A percentile compares a stretch with the other conserved stretches of the same genome.
Conservation (phyloP, 805 yeast genomes). For the Aciculoconidium aculeatum region DNA sequence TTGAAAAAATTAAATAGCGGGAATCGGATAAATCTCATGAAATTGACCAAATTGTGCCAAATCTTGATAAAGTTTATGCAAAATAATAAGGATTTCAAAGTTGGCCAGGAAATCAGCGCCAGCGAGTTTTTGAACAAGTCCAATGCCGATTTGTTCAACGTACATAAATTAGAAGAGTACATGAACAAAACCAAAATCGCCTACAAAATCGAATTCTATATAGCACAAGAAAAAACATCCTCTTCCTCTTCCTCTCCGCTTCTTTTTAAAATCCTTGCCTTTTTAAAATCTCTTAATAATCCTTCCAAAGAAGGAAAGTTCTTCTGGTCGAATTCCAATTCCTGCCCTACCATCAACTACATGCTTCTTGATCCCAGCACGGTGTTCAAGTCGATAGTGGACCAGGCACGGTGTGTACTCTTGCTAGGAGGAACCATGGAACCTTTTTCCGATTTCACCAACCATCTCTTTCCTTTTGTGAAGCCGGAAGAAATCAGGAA, state of each 20-base stretch:
- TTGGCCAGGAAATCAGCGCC: constrained; percentile 51
- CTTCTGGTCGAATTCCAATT: constrained; percentile 48
- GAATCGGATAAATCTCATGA: constrained; percentile 64
- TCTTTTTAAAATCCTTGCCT: constrained; percentile 59
- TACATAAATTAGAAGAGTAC: constrained; percentile 61
- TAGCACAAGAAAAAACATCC: constrained; percentile 30
- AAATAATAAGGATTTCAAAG: constrained; percentile 18
- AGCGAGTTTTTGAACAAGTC: constrained; percentile 51
- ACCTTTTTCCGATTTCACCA: constrained; percentile 67
- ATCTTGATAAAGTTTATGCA: constrained; percentile 45
- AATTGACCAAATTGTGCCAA: constrained; percentile 52
- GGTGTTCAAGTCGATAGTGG: constrained; percentile 59
- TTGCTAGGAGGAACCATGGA: constrained; percentile 96
- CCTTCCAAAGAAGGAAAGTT: constrained; percentile 78
- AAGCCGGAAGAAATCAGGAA: constrained; percentile 34
- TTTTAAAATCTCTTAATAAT: constrained; percentile 59
- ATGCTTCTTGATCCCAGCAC: constrained; percentile 76
- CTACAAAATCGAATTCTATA: constrained; percentile 72
- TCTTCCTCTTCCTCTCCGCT: constrained; percentile 42
- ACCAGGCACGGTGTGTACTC: constrained; percentile 61
- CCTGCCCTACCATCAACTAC: constrained; percentile 46
- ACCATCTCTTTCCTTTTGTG: constrained; percentile 58
- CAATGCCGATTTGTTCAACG: constrained; percentile 66
- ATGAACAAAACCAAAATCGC: constrained; percentile 69
- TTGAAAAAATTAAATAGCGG: constrained; percentile 60